Percentiles rank a stretch among this genome's conserved stretches.
These are phyloP conservation scores for Mycena rebaudengoi DNA, from an alignment of 768 basidiomycete species.

Conservation along the genomic window DNA sequence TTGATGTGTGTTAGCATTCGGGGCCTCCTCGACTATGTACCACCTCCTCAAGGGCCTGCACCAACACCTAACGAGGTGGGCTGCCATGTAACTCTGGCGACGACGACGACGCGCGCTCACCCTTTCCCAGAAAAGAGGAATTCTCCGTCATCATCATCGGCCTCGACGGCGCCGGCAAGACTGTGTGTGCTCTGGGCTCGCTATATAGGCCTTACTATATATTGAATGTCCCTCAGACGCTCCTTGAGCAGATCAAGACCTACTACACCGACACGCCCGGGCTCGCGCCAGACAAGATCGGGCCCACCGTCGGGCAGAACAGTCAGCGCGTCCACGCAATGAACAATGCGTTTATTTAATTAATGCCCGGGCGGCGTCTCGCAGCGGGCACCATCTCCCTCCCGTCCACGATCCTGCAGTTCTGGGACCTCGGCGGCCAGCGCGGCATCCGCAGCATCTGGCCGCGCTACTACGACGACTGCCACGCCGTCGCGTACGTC, in stretches of 20 bases:
- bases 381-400: constrained; percentile 92
- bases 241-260: constrained; percentile 94
- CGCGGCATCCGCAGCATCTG: constrained; percentile 93
- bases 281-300: constrained; percentile 92
- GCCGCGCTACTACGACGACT: constrained; percentile 95
- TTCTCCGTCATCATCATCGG: constrained; percentile 97
- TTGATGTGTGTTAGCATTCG: constrained; percentile 35
- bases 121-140: constrained; percentile 72
- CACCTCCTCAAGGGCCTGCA: constrained; percentile 93
- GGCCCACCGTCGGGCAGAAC: constrained; percentile 97
- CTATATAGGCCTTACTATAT: neutral
- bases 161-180: constrained; percentile 92
- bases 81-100: neutral
- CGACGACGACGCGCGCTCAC: neutral
- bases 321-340: too few species aligned
- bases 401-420: constrained; percentile 93
- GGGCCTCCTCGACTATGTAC: constrained; percentile 66
- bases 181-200: constrained; percentile 51
- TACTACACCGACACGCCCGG: constrained; percentile 88
- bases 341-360: neutral
- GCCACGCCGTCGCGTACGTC: constrained; percentile 95
- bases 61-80: constrained; percentile 85
- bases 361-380: neutral
- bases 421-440: constrained; percentile 98
- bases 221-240: constrained; percentile 58